Conservation (phyloP, 805 yeast species). For the Candida tammaniensis region DNA sequence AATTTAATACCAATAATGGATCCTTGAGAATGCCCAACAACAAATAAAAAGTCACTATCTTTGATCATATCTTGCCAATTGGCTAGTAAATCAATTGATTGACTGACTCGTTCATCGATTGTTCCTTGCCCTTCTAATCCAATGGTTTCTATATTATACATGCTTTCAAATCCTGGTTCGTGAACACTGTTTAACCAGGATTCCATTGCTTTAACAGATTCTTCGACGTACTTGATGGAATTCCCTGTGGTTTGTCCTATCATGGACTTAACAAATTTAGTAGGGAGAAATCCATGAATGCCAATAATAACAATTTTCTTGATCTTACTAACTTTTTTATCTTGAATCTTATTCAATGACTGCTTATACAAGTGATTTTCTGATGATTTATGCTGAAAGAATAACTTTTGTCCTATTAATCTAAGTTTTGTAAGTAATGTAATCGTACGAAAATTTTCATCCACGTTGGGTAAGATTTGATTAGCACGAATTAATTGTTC, state of each 20-base stretch:
- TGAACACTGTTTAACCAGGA: conserved; percentile 21
- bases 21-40: conserved; percentile 35
- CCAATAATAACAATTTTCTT: conserved; percentile 31
- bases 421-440: conserved; percentile 23
- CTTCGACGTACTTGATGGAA: conserved; percentile 25
- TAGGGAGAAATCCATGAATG: conserved; percentile 40
- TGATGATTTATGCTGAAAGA: conserved; percentile 19
- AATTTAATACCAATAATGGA: conserved; percentile 31
- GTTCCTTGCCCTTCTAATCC: conserved; percentile 42
- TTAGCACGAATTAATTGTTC: not conserved
- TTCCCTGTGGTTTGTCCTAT: conserved; percentile 39
- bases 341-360: conserved; percentile 5
- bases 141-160: conserved; percentile 29
- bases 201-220: conserved; percentile 27
- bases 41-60: conserved; percentile 29
- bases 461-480: conserved; percentile 20
- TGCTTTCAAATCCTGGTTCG: conserved; percentile 12
- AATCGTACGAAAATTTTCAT: conserved; percentile 20
- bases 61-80: conserved; percentile 32
- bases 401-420: conserved; percentile 20
- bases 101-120: conserved; percentile 25
- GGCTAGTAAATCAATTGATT: conserved; percentile 21
- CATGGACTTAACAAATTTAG: conserved; percentile 33
- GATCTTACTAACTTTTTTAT: conserved; percentile 10
- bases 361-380: conserved; percentile 28